A percentile compares a stretch with the other conserved stretches of the same genome.
These are phyloP conservation scores for Byssochlamys sp. DNA, from an alignment of 2,329 filamentous ascomycete genomes.

Conservation along the genomic window DNA sequence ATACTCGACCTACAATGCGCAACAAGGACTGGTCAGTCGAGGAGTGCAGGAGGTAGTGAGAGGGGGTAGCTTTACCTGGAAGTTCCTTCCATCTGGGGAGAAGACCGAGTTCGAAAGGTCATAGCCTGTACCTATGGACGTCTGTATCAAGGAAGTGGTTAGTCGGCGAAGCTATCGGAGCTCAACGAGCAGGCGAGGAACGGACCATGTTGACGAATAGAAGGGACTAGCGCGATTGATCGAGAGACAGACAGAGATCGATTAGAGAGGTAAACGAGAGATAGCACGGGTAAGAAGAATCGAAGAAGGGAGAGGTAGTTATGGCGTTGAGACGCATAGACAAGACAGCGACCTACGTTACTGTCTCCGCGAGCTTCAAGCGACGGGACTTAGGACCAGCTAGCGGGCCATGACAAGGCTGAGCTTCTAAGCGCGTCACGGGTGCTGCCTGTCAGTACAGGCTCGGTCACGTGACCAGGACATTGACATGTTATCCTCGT, in stretches of 20 bases:
- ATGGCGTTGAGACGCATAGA: neutral
- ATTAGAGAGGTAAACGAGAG: neutral
- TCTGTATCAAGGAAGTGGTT: conserved; percentile 45
- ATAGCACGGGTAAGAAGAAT: neutral
- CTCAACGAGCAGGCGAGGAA: conserved; percentile 2
- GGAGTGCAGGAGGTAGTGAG: neutral
- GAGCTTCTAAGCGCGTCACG: conserved; percentile 20
- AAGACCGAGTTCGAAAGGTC: conserved; percentile 99
- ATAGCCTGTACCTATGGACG: conserved; percentile 98
- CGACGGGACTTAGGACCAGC: conserved; percentile 4
- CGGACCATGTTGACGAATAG: conserved; percentile 4
- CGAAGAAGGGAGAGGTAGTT: conserved; percentile 15
- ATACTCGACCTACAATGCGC: conserved; percentile 63
- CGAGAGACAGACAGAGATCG: conserved; percentile 11
- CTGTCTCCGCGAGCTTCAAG: neutral
- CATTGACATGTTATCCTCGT: too few species aligned
- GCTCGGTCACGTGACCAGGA: neutral
- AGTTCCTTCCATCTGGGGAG: conserved; percentile 96
- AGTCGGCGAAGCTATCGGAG: neutral
- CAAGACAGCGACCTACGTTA: conserved; percentile 12
- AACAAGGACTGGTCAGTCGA: neutral
- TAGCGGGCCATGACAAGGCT: conserved; percentile 9
- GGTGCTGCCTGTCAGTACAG: conserved; percentile 3
- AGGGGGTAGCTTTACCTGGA: conserved; percentile 57
- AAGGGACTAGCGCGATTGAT: neutral